These are phyloP conservation scores for Rhipidocladum racemiflorum DNA, from an alignment of 176 grass and related monocot genomes.

Conservation along the genomic window DNA sequence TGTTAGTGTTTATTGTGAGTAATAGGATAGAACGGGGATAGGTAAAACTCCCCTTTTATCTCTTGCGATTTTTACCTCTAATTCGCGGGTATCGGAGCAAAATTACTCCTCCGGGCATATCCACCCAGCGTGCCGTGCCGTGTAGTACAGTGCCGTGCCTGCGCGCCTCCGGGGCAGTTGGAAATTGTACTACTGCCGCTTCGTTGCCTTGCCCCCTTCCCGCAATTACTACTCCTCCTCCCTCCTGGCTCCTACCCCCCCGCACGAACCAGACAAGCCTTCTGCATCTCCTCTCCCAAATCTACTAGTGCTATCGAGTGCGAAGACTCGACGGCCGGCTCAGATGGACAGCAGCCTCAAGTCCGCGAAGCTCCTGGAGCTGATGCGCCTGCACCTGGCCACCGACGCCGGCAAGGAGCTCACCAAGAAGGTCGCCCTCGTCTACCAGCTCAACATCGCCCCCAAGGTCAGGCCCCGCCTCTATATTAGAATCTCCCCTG, in stretches of 20 bases:
- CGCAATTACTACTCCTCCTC: background rate
- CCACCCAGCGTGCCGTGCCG: background rate
- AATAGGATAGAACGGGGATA: too few relatives aligned
- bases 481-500: background rate
- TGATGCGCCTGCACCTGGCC: constrained; percentile 63
- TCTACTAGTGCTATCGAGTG: background rate
- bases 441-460: constrained; percentile 78
- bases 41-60: too few relatives aligned
- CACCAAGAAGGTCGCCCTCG: constrained; percentile 69
- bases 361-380: constrained; percentile 63
- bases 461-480: constrained; percentile 47
- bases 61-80: too few relatives aligned
- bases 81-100: too few relatives aligned
- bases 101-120: too few relatives aligned
- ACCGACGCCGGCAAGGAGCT: constrained; percentile 72
- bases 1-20: too few relatives aligned
- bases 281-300: background rate
- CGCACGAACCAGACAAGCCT: background rate
- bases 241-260: background rate
- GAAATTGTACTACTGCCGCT: background rate
- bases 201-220: background rate
- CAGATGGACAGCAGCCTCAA: constrained; percentile 73
- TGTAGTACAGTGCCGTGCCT: background rate
- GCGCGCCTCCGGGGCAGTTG: background rate
- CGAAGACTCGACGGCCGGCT: background rate